These are phyloP conservation scores for Mycena pura DNA, from an alignment of 768 basidiomycete species.

Conservation along the genomic window DNA sequence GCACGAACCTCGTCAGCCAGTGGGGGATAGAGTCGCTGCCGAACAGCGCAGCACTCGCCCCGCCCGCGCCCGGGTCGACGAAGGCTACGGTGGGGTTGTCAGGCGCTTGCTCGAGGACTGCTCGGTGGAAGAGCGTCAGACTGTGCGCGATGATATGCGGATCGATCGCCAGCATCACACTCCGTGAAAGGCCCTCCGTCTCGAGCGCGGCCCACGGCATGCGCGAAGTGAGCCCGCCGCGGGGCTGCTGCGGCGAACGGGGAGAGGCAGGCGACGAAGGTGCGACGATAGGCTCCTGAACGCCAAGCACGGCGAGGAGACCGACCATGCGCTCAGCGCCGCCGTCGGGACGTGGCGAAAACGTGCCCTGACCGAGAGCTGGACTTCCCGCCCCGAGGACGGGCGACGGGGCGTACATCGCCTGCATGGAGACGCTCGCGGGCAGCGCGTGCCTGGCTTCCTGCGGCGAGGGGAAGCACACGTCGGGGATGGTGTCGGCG, in stretches of 20 bases:
- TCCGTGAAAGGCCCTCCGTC: conserved; percentile 71
- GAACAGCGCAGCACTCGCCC: conserved; percentile 52
- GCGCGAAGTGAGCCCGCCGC: conserved; percentile 10
- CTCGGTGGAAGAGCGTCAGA: conserved; percentile 66
- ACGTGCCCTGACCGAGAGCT: conserved; percentile 55
- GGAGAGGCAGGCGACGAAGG: conserved; percentile 24
- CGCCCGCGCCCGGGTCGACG: conserved; percentile 41
- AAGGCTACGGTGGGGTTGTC: conserved; percentile 58
- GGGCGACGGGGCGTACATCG: conserved; percentile 58
- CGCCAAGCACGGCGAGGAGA: conserved; percentile 52
- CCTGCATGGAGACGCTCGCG: conserved; percentile 58
- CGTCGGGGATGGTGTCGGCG: conserved; percentile 55
- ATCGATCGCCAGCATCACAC: conserved; percentile 69
- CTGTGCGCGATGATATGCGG: conserved; percentile 66
- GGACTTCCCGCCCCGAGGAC: conserved; percentile 39
- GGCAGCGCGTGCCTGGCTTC: conserved; percentile 40
- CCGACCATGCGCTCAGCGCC: conserved; percentile 44
- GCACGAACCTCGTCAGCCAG: conserved; percentile 79
- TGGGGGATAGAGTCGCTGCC: conserved; percentile 77
- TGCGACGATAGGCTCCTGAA: conserved; percentile 5
- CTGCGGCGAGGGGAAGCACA: conserved; percentile 36
- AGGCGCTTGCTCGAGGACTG: conserved; percentile 57
- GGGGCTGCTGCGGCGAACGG: conserved; percentile 25
- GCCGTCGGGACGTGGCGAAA: conserved; percentile 61
- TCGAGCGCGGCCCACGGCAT: conserved; percentile 62